phyloP scores from a whole-genome alignment of 163 green algal species.

The Chloromonas sp. region DNA sequence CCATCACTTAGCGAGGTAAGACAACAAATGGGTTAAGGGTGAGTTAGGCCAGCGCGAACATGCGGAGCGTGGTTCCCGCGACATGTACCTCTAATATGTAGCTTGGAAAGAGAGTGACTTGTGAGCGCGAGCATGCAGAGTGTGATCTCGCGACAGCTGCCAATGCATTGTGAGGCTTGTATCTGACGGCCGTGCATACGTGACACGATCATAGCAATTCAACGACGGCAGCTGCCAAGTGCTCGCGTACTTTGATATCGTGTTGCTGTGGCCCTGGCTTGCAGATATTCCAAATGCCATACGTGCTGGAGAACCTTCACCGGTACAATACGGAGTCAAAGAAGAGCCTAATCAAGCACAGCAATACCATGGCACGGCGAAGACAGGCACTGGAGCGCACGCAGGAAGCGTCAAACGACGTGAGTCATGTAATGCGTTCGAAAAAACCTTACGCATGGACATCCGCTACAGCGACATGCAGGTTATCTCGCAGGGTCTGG shows the following conservation, averaged over 20 bases:
- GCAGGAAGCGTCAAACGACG: not conserved
- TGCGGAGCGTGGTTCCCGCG: not conserved
- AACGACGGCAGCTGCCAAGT: too few relatives aligned
- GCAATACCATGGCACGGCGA: slow-evolving; percentile 14
- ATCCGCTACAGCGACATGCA: not conserved
- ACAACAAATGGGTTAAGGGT: not conserved
- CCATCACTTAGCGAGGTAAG: slow-evolving; percentile 45
- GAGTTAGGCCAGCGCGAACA: not conserved
- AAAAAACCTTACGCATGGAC: not conserved
- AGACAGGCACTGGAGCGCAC: slow-evolving; percentile 13
- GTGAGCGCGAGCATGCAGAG: too few relatives aligned
- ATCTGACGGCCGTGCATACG: too few relatives aligned
- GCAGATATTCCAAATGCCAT: slow-evolving; percentile 50
- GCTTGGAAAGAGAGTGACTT: too few relatives aligned
- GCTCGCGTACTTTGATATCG: too few relatives aligned
- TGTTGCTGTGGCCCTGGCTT: not conserved
- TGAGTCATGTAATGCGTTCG: not conserved
- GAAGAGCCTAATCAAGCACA: slow-evolving; percentile 24
- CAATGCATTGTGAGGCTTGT: too few relatives aligned
- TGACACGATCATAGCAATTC: too few relatives aligned
- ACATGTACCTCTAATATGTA: not conserved
- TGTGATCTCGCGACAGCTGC: too few relatives aligned
- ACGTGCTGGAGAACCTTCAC: slow-evolving; percentile 37
- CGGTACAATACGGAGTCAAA: slow-evolving; percentile 34
- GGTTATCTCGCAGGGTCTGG: not conserved